phyloP scores from a whole-genome alignment of 108 stramenopile species.

The Schizochytrium sp. region DNA sequence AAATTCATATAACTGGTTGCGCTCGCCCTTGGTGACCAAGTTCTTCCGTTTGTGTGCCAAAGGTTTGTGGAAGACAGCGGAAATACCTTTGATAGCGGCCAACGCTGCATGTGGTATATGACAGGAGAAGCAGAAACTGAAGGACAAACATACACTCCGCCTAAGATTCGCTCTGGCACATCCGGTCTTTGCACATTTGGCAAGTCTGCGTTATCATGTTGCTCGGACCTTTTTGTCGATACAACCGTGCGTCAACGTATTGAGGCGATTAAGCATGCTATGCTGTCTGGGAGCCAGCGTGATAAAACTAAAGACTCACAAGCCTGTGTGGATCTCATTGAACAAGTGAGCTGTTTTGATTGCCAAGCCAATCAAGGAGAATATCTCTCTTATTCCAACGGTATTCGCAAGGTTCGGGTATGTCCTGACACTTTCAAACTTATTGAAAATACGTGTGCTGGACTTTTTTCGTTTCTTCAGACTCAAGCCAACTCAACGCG shows the following conservation, averaged over 20 bases:
- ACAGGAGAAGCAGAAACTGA: slow-evolving; percentile 7
- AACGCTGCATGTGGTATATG: slow-evolving; percentile 24
- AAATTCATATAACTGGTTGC: neutral
- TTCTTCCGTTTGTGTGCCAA: neutral
- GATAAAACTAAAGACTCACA: neutral
- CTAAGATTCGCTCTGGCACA: neutral
- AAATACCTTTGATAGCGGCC: neutral
- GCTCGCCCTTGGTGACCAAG: neutral
- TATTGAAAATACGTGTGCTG: neutral
- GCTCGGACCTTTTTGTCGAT: neutral
- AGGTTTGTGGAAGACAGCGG: neutral
- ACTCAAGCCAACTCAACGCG: neutral
- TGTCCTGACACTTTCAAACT: neutral
- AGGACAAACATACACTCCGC: neutral
- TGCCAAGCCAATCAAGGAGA: slow-evolving; percentile 17
- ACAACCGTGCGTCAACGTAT: neutral
- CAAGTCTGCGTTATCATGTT: neutral
- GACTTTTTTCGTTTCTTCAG: neutral
- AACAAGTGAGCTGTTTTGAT: neutral
- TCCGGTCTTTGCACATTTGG: slow-evolving; percentile 8
- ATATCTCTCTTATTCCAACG: neutral
- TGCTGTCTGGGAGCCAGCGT: neutral
- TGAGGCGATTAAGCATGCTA: neutral
- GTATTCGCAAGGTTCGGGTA: neutral
- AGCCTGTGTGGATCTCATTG: neutral